These are phyloP conservation scores for Neofusicoccum laricinum DNA, from an alignment of 2,329 filamentous ascomycete genomes.

Conservation along the genomic window DNA sequence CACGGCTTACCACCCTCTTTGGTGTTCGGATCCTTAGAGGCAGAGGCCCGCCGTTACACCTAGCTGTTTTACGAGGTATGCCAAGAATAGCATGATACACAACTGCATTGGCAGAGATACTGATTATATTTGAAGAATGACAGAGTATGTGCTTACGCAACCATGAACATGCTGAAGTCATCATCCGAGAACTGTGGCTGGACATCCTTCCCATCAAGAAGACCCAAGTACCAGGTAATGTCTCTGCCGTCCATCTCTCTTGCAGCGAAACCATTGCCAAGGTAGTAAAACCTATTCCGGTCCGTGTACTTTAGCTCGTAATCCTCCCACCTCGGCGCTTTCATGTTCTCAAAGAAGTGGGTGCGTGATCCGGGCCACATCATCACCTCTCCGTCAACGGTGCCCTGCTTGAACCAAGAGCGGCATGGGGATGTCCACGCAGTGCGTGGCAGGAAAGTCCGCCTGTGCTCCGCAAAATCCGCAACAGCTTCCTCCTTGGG, in stretches of 20 bases:
- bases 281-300: conserved; percentile 39
- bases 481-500: conserved; percentile 31
- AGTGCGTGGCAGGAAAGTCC: conserved; percentile 26
- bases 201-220: background rate
- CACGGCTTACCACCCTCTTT: no score
- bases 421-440: conserved; percentile 34
- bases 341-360: conserved; percentile 38
- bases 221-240: conserved; percentile 34
- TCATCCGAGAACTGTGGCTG: background rate
- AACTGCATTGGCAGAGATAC: no score
- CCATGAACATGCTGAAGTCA: background rate
- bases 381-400: conserved; percentile 33
- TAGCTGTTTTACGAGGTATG: no score
- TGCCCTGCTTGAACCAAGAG: conserved; percentile 34
- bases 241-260: conserved; percentile 33
- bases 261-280: conserved; percentile 46
- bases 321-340: conserved; percentile 43
- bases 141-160: background rate
- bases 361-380: conserved; percentile 33
- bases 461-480: conserved; percentile 26
- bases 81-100: no score
- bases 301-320: conserved; percentile 44
- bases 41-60: no score
- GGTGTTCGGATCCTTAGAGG: no score
- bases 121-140: no score